phyloP scores from a whole-genome alignment of 1,284 basidiomycete species.

The Tylopilus orsonianus region DNA sequence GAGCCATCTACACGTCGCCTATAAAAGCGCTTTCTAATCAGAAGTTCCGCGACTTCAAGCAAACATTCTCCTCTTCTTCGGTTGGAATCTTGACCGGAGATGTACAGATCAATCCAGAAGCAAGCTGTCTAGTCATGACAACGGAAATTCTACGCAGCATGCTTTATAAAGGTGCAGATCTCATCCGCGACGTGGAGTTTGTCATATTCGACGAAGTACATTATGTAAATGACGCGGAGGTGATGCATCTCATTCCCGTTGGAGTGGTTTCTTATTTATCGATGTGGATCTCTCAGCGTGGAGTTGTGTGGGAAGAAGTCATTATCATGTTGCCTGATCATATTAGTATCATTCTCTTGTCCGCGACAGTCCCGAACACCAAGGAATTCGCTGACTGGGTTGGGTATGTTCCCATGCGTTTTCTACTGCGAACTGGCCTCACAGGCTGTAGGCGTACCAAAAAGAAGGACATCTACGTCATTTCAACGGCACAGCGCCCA shows the following conservation, averaged over 20 bases:
- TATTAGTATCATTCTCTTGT: conserved; percentile 94
- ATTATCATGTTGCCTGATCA: conserved; percentile 99
- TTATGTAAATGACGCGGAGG: conserved; percentile 99
- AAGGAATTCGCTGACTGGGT: conserved; percentile 99
- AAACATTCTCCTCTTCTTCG: conserved; percentile 88
- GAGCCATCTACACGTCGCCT: conserved; percentile 97
- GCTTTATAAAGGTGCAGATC: conserved; percentile 97
- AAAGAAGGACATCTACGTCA: conserved; percentile 99
- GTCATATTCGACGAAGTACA: conserved; percentile 99
- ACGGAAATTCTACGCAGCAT: conserved; percentile 99
- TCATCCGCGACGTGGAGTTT: conserved; percentile 98
- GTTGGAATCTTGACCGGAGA: conserved; percentile 98
- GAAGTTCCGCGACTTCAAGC: conserved; percentile 99
- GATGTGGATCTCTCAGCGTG: conserved; percentile 59
- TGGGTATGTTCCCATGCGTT: conserved; percentile 60
- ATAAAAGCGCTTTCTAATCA: conserved; percentile 99
- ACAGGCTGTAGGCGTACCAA: conserved; percentile 79
- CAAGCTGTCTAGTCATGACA: conserved; percentile 95
- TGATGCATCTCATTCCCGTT: conserved; percentile 36
- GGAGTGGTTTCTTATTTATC: conserved; percentile 12
- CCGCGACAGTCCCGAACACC: conserved; percentile 97
- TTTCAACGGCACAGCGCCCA: conserved; percentile 94
- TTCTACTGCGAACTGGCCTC: conserved; percentile 4
- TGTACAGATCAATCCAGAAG: conserved; percentile 99
- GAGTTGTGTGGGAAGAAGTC: conserved; percentile 99